Percentiles rank a stretch among this genome's conserved stretches.
Evolutionary conservation across 2,329 filamentous ascomycete species (phyloP).

Genomic region (Cytospora piceae): DNA sequence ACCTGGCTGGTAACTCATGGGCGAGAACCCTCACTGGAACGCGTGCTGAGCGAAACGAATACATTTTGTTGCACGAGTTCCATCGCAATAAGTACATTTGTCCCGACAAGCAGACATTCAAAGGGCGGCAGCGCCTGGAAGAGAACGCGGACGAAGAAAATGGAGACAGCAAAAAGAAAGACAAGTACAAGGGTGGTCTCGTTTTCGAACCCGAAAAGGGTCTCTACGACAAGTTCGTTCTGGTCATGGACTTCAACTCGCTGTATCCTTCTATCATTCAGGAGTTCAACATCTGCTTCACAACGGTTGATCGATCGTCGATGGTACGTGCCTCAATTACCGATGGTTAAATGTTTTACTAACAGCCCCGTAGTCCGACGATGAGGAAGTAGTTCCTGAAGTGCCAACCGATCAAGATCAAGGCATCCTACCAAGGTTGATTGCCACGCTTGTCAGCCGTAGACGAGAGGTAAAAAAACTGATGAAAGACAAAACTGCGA

Average conservation of each 20-base stretch:
- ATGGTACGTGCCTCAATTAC: constrained; percentile 56
- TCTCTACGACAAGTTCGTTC: constrained; percentile 94
- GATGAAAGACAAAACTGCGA: constrained; percentile 93
- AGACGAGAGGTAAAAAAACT: constrained; percentile 91
- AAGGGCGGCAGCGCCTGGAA: constrained; percentile 71
- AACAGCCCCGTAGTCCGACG: constrained; percentile 60
- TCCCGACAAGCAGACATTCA: constrained; percentile 88
- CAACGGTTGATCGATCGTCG: constrained; percentile 81
- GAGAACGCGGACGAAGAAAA: constrained; percentile 70
- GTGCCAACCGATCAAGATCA: constrained; percentile 77
- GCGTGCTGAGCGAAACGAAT: constrained; percentile 96
- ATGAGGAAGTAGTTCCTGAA: constrained; percentile 87
- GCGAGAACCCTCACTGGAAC: constrained; percentile 94
- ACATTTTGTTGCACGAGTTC: constrained; percentile 97
- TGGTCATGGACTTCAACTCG: constrained; percentile 99
- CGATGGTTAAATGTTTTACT: constrained; percentile 31
- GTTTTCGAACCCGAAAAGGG: constrained; percentile 98
- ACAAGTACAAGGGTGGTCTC: constrained; percentile 98
- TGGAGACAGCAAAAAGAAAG: constrained; percentile 89
- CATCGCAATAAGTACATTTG: constrained; percentile 97
- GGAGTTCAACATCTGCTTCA: constrained; percentile 99
- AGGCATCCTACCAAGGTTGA: constrained; percentile 87
- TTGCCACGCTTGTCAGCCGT: constrained; percentile 86
- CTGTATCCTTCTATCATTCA: constrained; percentile 98
- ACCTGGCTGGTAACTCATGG: constrained; percentile 97